Base-by-base conservation (phyloP, 768 basidiomycete genomes). In the Tylopilus intermedius region DNA sequence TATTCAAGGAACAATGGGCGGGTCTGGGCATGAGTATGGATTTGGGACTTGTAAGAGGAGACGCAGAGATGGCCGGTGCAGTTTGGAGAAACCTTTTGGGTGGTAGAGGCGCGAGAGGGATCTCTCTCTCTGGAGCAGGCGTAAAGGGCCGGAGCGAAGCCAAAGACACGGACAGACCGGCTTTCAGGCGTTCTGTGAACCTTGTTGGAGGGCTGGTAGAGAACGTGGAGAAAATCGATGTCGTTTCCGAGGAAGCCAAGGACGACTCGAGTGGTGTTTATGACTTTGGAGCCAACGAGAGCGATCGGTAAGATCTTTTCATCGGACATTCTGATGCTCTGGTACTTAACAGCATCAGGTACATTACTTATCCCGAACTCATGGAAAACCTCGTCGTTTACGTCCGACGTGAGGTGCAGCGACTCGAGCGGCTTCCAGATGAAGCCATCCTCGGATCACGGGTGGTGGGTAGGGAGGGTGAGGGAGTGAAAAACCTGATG, bases 1-100 rank as follows among this genome's bases (percentile, higher is more conserved):
- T 90, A 47, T 83, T 94, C 75, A 86, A 86, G 57, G 90, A 95
- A 66, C 93, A 95, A 65, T 94, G 89, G 88, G 79, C 83, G 5
- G 94, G 94, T 2, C 74, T 92, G 58, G 81, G 82, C 15, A 74
- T 94, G 58, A 78, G 86, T 2, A 79, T 93, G 61, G 93, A 96
- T 67, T 71, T 94, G 13, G 88, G 81, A 1, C 76, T 94, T 30
- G 78, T 85, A 5, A 77, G 75, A 43, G 82, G 84, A 22, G 94
- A 98, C 66, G 75, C 80, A 54, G 89, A 94, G 57, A 76, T 98
- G 69, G 91, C 94, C 0, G 86, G 75, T 13, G 88, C 90, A 1
- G 72, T 96, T 0, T 98, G 95, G 95, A 76, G 95, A 45, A 96
- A 97, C 67, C 62, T 96, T 35, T 83, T 96, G 38, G 92, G 88